Conservation (phyloP, 169 alveolate genomes). For the Cryptosporidium sp. region DNA sequence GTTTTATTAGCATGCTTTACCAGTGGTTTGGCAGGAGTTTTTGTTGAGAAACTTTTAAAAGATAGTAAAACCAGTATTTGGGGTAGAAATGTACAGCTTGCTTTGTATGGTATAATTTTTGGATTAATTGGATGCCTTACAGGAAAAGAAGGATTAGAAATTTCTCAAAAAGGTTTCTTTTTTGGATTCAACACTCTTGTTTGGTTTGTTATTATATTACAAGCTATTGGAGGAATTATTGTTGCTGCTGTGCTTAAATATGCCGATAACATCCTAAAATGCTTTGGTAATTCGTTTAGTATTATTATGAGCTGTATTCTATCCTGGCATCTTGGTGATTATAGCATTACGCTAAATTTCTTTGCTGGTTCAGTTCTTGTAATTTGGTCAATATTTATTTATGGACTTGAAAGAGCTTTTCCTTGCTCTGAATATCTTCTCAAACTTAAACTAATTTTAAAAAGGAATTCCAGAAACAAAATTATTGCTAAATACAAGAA, state of each 20-base stretch:
- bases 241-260: constrained; percentile 86
- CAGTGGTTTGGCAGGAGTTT: constrained; percentile 86
- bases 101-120: constrained; percentile 78
- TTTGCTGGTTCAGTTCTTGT: constrained; percentile 50
- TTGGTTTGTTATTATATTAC: constrained; percentile 79
- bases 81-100: constrained; percentile 84
- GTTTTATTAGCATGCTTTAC: constrained; percentile 84
- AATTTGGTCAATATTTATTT: constrained; percentile 70
- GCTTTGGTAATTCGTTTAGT: constrained; percentile 81
- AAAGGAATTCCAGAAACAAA: constrained; percentile 42
- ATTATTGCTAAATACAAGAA: constrained; percentile 40
- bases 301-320: constrained; percentile 76
- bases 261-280: constrained; percentile 86
- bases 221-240: constrained; percentile 86
- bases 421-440: constrained; percentile 20
- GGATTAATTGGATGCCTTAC: constrained; percentile 75
- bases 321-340: constrained; percentile 69
- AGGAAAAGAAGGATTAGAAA: constrained; percentile 75
- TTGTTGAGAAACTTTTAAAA: constrained; percentile 81
- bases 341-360: constrained; percentile 20
- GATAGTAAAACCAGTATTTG: constrained; percentile 77
- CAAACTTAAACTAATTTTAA: constrained; percentile 18
- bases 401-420: constrained; percentile 27
- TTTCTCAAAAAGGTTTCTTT: constrained; percentile 77
- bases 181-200: constrained; percentile 79